These are phyloP conservation scores for Botrytis elliptica DNA, from an alignment of 2,329 filamentous ascomycete species.

Conservation along the genomic window DNA sequence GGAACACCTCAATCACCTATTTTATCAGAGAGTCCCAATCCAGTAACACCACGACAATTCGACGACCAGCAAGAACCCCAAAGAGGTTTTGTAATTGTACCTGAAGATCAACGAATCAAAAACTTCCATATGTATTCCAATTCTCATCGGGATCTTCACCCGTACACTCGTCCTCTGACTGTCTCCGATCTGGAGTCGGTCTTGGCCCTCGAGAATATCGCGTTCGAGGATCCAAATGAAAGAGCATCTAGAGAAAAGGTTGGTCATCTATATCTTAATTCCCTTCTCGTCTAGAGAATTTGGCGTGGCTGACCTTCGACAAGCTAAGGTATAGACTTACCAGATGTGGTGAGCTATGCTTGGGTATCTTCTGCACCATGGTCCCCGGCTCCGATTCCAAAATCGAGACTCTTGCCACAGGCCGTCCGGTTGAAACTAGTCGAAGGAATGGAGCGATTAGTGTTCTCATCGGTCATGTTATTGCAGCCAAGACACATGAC, in stretches of 20 bases:
- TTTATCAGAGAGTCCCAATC: constrained; percentile 28
- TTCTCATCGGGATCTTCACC: constrained; percentile 53
- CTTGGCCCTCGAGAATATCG: constrained; percentile 54
- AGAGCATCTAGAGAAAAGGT: constrained; percentile 56
- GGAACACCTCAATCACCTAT: constrained; percentile 20
- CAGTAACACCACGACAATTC: constrained; percentile 22
- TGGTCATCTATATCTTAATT: constrained; percentile 27
- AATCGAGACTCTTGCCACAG: constrained; percentile 53
- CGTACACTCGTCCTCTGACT: constrained; percentile 72
- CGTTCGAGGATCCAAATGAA: constrained; percentile 51
- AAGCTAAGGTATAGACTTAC: constrained; percentile 73
- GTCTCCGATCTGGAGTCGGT: constrained; percentile 62
- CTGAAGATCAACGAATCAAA: constrained; percentile 31
- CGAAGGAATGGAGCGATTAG: constrained; percentile 54
- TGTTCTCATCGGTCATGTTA: constrained; percentile 73
- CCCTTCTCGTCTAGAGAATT: constrained; percentile 1
- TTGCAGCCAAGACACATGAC: constrained; percentile 69
- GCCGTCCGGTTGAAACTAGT: constrained; percentile 59
- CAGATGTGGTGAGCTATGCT: constrained; percentile 70
- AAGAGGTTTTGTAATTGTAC: constrained; percentile 31
- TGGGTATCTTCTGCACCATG: constrained; percentile 76
- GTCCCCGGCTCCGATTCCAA: constrained; percentile 49
- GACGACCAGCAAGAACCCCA: constrained; percentile 20
- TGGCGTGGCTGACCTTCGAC: constrained; percentile 41
- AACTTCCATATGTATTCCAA: constrained; percentile 41